Base-by-base conservation (phyloP, 2,329 filamentous ascomycete species). In the Tolypocladium pustulatum region DNA sequence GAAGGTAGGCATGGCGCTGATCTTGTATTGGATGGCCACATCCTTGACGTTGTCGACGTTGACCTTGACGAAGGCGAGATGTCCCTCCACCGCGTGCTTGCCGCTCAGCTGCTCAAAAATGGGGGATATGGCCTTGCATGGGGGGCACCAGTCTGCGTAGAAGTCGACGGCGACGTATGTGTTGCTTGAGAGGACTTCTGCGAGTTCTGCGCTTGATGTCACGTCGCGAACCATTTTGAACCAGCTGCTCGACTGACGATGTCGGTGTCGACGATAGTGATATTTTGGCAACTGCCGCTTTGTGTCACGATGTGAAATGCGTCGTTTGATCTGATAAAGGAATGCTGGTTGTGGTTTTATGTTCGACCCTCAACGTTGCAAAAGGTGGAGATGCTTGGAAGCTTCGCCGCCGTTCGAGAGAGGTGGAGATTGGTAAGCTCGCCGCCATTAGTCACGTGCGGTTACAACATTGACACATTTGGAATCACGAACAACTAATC, bases 1-100 rank as follows among this genome's bases (percentile, higher is more conserved):
- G 75, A 97, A 97, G 13, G 91, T 96, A 55, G 93, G 93, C 93
- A 97, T 97, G 73, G 92, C 91, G 68, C 88, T 85, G 73, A 97
- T 83, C 65, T 83, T 82, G 66, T 94, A 86, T 67, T 91, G 84
- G 67, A 86, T 80, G 30, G 90, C 86, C 54, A 94, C 82, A 1
- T 90, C 86, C 65, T 85, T 78, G 49, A 91, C 80, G 63, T 91
- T 81, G 75, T 97, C 93, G 66, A 96, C 91, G 75, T 97, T 91
- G 72, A 97, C 80, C 82, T 96, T 95, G 80, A 84, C 87, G 77
- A 96, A 97, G 73, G 83, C 81, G 64, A 88, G 73, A 66, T 58
- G 60, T 61, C 61, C 43, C 3, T 46, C 43, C 22, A 46, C 43
- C 12, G 43, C 43, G 65, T 70, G 65, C 60, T 66, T 64, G 25